Evolutionary conservation across 2,329 filamentous ascomycete genomes (phyloP).

Genomic region (Aspergillus proliferans): DNA sequence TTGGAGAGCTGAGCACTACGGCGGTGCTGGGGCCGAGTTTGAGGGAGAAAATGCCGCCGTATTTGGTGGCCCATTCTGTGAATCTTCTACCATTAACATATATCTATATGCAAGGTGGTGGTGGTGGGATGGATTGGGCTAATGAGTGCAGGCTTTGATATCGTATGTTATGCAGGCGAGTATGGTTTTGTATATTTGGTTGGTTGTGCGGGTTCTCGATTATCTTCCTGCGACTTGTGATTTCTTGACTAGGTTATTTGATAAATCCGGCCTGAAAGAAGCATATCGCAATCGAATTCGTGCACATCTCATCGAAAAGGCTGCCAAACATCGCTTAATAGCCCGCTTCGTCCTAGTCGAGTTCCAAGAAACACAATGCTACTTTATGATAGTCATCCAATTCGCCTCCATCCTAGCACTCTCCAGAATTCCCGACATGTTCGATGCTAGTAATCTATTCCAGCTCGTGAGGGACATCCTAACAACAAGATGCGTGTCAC

Average conservation of each 20-base stretch:
- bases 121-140: too few species aligned
- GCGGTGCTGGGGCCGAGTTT: conserved; percentile 39
- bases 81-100: conserved; percentile 23
- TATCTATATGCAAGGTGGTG: too few species aligned
- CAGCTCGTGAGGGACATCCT: neutral
- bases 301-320: neutral
- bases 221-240: neutral
- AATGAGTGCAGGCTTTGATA: neutral
- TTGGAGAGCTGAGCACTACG: conserved; percentile 38
- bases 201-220: neutral
- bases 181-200: neutral
- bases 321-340: neutral
- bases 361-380: conserved; percentile 7
- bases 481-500: neutral
- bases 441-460: neutral
- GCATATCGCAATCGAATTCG: neutral
- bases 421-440: neutral
- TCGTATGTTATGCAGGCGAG: neutral
- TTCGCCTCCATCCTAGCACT: neutral
- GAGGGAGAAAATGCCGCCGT: conserved; percentile 40
- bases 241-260: neutral
- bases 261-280: neutral
- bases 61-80: conserved; percentile 39
- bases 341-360: conserved; percentile 7
- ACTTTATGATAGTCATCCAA: conserved; percentile 6